Conservation (phyloP, 768 basidiomycete genomes). For the Pleurotus sapidus region DNA sequence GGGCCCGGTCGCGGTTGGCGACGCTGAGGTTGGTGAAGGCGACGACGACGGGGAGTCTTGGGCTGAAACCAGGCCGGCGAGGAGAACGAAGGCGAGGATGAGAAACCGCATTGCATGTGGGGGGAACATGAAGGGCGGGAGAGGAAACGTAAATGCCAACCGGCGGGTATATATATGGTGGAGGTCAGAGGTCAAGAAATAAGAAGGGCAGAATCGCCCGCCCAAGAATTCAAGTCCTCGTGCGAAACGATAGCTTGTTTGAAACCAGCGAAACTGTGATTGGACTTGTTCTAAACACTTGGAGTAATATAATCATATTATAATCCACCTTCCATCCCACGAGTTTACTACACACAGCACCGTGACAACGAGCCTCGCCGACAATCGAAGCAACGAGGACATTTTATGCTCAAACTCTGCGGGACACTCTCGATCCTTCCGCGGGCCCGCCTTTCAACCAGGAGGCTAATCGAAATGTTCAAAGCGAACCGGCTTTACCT, state of each 20-base stretch:
- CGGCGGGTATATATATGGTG: constrained; percentile 10
- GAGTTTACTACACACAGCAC: no score
- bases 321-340: constrained; percentile 14
- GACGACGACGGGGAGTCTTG: constrained; percentile 25
- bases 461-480: constrained; percentile 45
- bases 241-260: constrained; percentile 8
- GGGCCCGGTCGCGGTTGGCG: constrained; percentile 18
- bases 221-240: constrained; percentile 9
- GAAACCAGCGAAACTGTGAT: neutral
- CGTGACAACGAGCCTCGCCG: constrained; percentile 11
- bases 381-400: neutral
- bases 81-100: constrained; percentile 14
- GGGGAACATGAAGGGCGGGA: constrained; percentile 13
- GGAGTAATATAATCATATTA: constrained; percentile 8
- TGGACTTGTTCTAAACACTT: neutral
- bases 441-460: neutral
- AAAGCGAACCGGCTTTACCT: constrained; percentile 42
- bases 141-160: constrained; percentile 17
- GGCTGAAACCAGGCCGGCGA: constrained; percentile 26
- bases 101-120: constrained; percentile 2
- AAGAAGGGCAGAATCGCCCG: constrained; percentile 9
- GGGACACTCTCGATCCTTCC: neutral
- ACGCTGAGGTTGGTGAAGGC: constrained; percentile 18
- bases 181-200: constrained; percentile 10
- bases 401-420: constrained; percentile 6